Base-by-base conservation (phyloP, 306 rosid genomes). In the Quercus wislizeni region DNA sequence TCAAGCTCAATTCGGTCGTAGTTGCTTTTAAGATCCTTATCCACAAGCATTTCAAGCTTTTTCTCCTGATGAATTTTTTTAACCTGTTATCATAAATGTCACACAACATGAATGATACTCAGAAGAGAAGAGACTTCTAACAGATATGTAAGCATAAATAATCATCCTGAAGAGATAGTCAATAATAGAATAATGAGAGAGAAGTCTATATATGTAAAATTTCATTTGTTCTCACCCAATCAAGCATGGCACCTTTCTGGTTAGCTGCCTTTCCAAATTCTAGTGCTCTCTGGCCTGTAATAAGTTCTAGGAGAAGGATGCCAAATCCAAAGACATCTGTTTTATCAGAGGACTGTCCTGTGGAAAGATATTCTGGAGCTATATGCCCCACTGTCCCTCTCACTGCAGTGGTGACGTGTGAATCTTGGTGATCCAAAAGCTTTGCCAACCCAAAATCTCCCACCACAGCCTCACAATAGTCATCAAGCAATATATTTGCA, bases 401-500 rank as follows among this genome's bases (percentile, higher is more conserved):
- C 75, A 94, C 97, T 7, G 98, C 98, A 13, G 98, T 94, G 69
- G 98, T 94, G 52, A 94, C 98, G 55, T 94, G 98, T 59, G 98
- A 92, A 78, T 92, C 98, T 87, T 91, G 89, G 77, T 94, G 98
- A 85, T 94, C 97, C 81, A 94, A 83, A 85, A 92, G 98, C 87
- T 94, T 94, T 74, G 98, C 98, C 88, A 94, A 82, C 73, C 97
- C 98, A 51, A 94, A 94, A 88, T 94, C 98, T 65, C 98, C 98
- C 17, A 94, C 98, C 9, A 92, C 97, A 54, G 98, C 98, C 74
- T 94, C 98, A 83, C 93, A 94, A 80, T 89, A 88, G 77, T 94
- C 97, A 69, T 94, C 98, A 31, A 94, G 97, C 78, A 94, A 88
- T 80, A 94, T 92, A 69, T 94, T 94, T 51, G 98, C 98, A 56